Evolutionary conservation across 306 rosid genomes (phyloP).

Genomic region (Gastrolobium villosum): DNA sequence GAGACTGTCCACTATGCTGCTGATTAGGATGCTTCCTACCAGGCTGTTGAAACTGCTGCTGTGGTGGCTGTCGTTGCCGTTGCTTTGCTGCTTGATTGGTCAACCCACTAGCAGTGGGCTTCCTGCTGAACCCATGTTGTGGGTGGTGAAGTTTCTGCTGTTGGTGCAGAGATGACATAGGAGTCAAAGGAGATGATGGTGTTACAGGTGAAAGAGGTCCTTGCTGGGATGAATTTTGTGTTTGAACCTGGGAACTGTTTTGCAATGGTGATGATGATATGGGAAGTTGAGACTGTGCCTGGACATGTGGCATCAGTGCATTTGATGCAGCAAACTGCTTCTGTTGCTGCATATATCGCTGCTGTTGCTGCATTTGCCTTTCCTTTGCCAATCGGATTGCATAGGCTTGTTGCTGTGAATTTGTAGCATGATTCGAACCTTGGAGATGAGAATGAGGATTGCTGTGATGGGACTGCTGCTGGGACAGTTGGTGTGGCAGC

Average conservation of each 20-base stretch:
- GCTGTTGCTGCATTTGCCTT: conserved; percentile 69
- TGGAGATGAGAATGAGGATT: conserved; percentile 78
- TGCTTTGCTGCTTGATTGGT: conserved; percentile 74
- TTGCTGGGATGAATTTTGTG: conserved; percentile 68
- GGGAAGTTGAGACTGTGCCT: conserved; percentile 72
- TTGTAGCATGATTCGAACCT: conserved; percentile 65
- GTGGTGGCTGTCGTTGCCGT: conserved; percentile 66
- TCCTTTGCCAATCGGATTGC: conserved; percentile 71
- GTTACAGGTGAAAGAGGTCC: conserved; percentile 61
- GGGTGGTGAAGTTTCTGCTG: conserved; percentile 78
- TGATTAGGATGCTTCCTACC: conserved; percentile 85
- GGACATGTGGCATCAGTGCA: conserved; percentile 67
- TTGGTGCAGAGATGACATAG: conserved; percentile 70
- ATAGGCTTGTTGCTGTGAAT: conserved; percentile 72
- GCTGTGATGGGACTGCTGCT: conserved; percentile 67
- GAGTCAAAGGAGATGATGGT: conserved; percentile 68
- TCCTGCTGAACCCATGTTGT: conserved; percentile 68
- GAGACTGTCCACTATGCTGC: conserved; percentile 68
- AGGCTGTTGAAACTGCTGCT: conserved; percentile 73
- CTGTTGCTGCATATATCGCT: conserved; percentile 67
- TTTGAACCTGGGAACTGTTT: conserved; percentile 67
- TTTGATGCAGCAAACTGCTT: conserved; percentile 72
- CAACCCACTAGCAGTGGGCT: conserved; percentile 64
- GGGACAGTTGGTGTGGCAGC: conserved; percentile 74
- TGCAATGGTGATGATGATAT: conserved; percentile 63